Evolutionary conservation across 106 monocot species (phyloP).

Genomic region (Platanthera guangdongensis): DNA sequence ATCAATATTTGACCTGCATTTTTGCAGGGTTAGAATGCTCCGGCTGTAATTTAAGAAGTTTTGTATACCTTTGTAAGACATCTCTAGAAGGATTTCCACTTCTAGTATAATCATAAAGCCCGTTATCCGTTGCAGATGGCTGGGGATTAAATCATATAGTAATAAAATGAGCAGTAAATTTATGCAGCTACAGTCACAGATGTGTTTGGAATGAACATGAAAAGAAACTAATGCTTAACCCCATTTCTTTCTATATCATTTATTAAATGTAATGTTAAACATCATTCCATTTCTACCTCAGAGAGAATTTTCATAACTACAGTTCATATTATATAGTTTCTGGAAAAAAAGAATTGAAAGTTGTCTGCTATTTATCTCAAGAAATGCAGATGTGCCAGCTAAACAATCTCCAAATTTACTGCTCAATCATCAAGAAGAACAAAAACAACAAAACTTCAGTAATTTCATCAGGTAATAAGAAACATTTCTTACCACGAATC

Average conservation of each 20-base stretch:
- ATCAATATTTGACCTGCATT: constrained; percentile 3
- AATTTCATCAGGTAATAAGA: not conserved
- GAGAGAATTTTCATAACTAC: not conserved
- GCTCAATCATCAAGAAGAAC: too few relatives aligned
- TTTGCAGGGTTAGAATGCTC: not conserved
- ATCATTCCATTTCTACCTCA: not conserved
- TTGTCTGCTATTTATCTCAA: too few relatives aligned
- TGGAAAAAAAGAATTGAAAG: too few relatives aligned
- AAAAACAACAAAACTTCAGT: too few relatives aligned
- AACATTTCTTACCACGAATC: not conserved
- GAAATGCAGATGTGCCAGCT: too few relatives aligned
- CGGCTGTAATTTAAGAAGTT: not conserved
- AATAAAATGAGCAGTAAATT: too few relatives aligned
- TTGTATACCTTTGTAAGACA: constrained; percentile 75
- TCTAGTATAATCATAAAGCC: constrained; percentile 95
- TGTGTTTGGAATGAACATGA: not conserved
- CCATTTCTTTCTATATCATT: too few relatives aligned
- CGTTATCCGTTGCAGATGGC: constrained; percentile 77
- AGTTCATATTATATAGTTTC: too few relatives aligned
- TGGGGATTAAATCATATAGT: too few relatives aligned
- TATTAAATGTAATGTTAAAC: not conserved
- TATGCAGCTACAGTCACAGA: not conserved
- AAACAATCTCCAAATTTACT: too few relatives aligned
- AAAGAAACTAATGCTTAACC: not conserved
- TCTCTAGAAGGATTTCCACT: constrained; percentile 97